Evolutionary conservation across 257 asterid species (phyloP).

Genomic region (Capsicum rhomboideum): DNA sequence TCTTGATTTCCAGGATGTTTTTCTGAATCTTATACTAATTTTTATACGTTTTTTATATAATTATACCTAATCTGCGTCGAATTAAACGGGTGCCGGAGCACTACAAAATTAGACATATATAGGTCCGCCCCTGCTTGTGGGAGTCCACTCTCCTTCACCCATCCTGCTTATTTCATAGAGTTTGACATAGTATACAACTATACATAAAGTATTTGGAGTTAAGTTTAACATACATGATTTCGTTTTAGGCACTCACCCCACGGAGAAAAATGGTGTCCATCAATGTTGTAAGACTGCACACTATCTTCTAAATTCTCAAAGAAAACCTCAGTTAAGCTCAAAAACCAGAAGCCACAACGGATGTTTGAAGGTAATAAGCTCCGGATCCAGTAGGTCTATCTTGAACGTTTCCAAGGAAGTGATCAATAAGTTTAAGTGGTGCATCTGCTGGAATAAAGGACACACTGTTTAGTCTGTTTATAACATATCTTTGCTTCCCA

Average conservation of each 20-base stretch:
- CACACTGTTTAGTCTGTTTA: constrained; percentile 6
- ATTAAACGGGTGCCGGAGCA: too few species aligned
- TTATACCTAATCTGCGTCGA: too few species aligned
- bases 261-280: constrained; percentile 1
- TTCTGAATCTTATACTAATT: too few species aligned
- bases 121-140: too few species aligned
- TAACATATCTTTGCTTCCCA: constrained; percentile 20
- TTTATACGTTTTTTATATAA: too few species aligned
- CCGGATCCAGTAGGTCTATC: constrained; percentile 11
- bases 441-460: constrained; percentile 22
- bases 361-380: constrained; percentile 17
- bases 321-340: constrained; percentile 19
- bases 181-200: neutral
- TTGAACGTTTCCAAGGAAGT: constrained; percentile 15
- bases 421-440: constrained; percentile 27
- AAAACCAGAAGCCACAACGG: constrained; percentile 26
- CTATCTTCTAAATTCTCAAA: constrained; percentile 15
- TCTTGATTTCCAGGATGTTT: too few species aligned
- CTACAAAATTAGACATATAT: too few species aligned
- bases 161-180: constrained; percentile 15
- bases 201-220: neutral
- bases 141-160: constrained; percentile 31
- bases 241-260: neutral
- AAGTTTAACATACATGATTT: neutral
- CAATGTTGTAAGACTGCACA: constrained; percentile 5